Base-by-base conservation (phyloP, 495 filamentous ascomycete species). In the Penicillium coffeae region DNA sequence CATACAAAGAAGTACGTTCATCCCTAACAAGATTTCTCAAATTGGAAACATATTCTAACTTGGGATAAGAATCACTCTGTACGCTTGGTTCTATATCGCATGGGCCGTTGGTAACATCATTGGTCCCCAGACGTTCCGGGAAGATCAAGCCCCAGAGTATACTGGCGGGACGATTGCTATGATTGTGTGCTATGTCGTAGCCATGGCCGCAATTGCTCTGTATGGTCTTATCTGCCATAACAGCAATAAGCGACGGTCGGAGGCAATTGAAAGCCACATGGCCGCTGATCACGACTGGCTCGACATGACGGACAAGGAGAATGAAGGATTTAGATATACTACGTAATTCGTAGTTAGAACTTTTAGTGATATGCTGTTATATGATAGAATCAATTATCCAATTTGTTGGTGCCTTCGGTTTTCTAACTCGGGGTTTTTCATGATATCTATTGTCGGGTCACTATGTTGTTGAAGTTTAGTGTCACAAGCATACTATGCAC, bases 41-140 rank as follows among this genome's bases (percentile, higher is more conserved):
- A n/a, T n/a, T n/a, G n/a, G n/a, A n/a, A n/a, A n/a, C n/a, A n/a
- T n/a, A n/a, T n/a, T n/a, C n/a, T n/a, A 37, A 37, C 18, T 14
- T 5, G 13, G 18, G 13, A 25, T 3, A 14, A 43, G 40, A 10
- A 43, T 43, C 13, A 15, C 16, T 13, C 21, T 43, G 4, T 43
- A 43, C 18, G 40, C 40, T 9, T 43, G 40, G 40, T 43, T 43
- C 19, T 43, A 43, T 15, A 43, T 43, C 15, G 60, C 37, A 5
- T 59, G 34, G 39, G 33, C 50, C 13, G 38, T 22, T 16, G 50
- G 50, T 21, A 52, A 50, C 42, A 45, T 40, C 16, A 56, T 59
- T 8, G 52, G 52, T 12, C 56, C 56, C 2, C 56, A 60, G 27
- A 60, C 53, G 21, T 60, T 60, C 45, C 44, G 43, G 7, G 35